phyloP scores from a whole-genome alignment of 1,284 basidiomycete species.

The Ganoderma resinaceum region DNA sequence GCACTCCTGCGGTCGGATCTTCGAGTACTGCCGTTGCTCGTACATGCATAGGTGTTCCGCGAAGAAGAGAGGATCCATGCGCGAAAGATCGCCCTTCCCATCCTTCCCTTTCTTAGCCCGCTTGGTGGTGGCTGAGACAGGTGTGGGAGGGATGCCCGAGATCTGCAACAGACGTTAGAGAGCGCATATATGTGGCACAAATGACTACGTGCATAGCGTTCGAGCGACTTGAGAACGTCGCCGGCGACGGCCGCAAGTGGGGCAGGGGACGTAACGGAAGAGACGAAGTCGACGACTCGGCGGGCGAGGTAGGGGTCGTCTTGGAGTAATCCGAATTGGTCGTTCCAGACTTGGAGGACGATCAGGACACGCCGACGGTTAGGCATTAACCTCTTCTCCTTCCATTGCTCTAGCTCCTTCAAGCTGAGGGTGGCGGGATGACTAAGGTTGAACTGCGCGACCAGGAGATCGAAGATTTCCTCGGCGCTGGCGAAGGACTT shows the following conservation, averaged over 20 bases:
- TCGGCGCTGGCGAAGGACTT: slow-evolving; percentile 78
- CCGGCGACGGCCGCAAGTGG: slow-evolving; percentile 55
- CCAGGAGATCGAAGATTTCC: slow-evolving; percentile 70
- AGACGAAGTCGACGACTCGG: slow-evolving; percentile 63
- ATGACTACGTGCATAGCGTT: slow-evolving; percentile 55
- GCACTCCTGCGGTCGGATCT: slow-evolving; percentile 68
- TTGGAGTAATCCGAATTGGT: slow-evolving; percentile 63
- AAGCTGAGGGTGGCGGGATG: slow-evolving; percentile 57
- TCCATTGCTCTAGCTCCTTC: slow-evolving; percentile 70
- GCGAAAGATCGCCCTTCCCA: slow-evolving; percentile 58
- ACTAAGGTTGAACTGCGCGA: slow-evolving; percentile 67
- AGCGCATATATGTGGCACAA: background rate
- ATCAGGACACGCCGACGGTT: slow-evolving; percentile 64
- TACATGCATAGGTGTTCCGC: slow-evolving; percentile 71
- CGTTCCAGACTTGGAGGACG: slow-evolving; percentile 66
- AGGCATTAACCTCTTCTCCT: slow-evolving; percentile 61
- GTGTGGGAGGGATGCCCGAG: slow-evolving; percentile 33
- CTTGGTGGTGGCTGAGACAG: slow-evolving; percentile 29
- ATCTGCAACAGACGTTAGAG: slow-evolving; percentile 28
- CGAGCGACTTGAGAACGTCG: slow-evolving; percentile 57
- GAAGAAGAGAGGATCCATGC: slow-evolving; percentile 59
- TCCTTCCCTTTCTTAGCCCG: slow-evolving; percentile 49
- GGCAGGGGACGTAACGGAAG: slow-evolving; percentile 49
- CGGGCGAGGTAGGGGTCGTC: slow-evolving; percentile 68
- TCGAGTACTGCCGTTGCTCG: slow-evolving; percentile 63